phyloP scores from a whole-genome alignment of 495 filamentous ascomycete genomes.

The Daldinia decipiens region DNA sequence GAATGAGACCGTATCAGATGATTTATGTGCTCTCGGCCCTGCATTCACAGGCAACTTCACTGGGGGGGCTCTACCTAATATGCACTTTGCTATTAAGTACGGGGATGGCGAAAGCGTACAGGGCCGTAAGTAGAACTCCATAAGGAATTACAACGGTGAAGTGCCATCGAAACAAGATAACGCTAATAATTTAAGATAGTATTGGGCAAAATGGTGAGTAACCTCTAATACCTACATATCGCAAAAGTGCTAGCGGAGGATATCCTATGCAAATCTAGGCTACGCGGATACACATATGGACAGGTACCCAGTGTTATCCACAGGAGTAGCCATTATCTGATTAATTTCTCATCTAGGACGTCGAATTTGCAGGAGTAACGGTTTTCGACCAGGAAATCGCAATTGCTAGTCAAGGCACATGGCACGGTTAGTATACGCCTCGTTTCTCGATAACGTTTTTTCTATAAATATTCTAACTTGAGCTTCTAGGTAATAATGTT shows the following conservation, averaged over 20 bases:
- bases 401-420: slow-evolving; percentile 55
- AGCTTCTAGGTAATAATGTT: slow-evolving; percentile 47
- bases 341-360: slow-evolving; percentile 36
- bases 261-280: neutral
- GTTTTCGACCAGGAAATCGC: slow-evolving; percentile 64
- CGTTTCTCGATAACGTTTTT: neutral
- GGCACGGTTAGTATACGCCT: slow-evolving; percentile 52
- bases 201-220: neutral
- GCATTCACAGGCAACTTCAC: slow-evolving; percentile 37
- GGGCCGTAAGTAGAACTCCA: slow-evolving; percentile 22
- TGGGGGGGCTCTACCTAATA: slow-evolving; percentile 52
- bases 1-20: neutral
- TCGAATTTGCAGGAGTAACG: slow-evolving; percentile 65
- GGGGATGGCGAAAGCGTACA: slow-evolving; percentile 47
- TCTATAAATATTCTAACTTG: neutral
- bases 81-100: slow-evolving; percentile 65
- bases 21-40: neutral
- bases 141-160: slow-evolving; percentile 31
- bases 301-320: neutral
- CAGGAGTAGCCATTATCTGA: neutral
- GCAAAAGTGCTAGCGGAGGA: neutral
- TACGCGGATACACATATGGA: neutral
- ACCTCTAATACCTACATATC: neutral
- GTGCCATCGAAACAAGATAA: neutral
- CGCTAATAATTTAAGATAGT: neutral